A percentile compares a stretch with the other conserved stretches of the same genome.
These are phyloP conservation scores for Clonostachys rhizophaga DNA, from an alignment of 2,329 filamentous ascomycete genomes.

Conservation along the genomic window DNA sequence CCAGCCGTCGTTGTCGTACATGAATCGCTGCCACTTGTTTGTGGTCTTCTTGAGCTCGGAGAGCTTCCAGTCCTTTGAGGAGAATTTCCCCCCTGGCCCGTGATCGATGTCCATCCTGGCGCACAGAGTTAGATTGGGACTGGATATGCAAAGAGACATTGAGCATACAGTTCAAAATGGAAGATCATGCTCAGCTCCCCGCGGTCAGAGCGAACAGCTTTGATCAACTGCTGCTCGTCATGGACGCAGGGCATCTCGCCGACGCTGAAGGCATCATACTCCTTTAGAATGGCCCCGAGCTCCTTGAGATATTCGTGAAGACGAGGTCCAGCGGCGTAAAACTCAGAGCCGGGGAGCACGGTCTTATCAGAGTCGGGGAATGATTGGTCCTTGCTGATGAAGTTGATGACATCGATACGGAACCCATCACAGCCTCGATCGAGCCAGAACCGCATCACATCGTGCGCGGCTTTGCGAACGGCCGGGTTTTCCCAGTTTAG, in stretches of 20 bases:
- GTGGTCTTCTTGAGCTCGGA: constrained; percentile 47
- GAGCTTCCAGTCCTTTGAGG: constrained; percentile 35
- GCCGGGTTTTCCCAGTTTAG: constrained; percentile 72
- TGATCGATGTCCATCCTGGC: constrained; percentile 43
- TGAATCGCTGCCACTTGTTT: constrained; percentile 54
- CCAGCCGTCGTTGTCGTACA: constrained; percentile 57
- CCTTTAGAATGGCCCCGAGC: constrained; percentile 33
- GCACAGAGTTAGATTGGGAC: background rate
- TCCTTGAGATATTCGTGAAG: constrained; percentile 41
- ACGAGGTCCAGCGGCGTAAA: constrained; percentile 49
- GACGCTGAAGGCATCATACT: constrained; percentile 46
- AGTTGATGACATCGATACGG: constrained; percentile 64
- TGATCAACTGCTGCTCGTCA: constrained; percentile 35
- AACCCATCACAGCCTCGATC: constrained; percentile 63
- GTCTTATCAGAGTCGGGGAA: constrained; percentile 42
- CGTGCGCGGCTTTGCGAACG: constrained; percentile 61
- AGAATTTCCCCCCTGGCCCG: constrained; percentile 36
- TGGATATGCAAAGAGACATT: background rate
- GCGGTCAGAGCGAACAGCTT: constrained; percentile 47
- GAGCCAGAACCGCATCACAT: constrained; percentile 71
- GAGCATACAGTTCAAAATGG: constrained; percentile 57
- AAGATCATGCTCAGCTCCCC: constrained; percentile 69
- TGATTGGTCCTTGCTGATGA: constrained; percentile 55
- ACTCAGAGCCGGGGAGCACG: constrained; percentile 26
- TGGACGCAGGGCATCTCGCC: constrained; percentile 44